Percentiles rank a stretch among this genome's conserved stretches.
phyloP scores from a whole-genome alignment of 192 early-diverging fungal genomes.

The Entrophospora sp. region DNA sequence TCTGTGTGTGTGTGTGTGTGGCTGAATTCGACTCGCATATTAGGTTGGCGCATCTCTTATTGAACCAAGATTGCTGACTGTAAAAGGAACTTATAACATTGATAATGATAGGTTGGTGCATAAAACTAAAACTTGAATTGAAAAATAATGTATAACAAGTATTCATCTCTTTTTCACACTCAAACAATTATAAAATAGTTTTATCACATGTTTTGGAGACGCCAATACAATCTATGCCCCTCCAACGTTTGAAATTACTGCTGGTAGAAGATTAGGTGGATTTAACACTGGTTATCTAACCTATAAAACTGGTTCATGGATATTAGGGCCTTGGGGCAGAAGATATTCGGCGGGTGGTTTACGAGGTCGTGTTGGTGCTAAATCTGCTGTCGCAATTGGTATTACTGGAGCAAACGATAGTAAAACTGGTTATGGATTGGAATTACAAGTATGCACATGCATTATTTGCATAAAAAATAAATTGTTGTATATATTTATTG shows the following conservation, averaged over 20 bases:
- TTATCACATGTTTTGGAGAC: slow-evolving; percentile 53
- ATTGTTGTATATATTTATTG: neutral
- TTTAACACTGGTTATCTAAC: slow-evolving; percentile 60
- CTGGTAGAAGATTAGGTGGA: slow-evolving; percentile 54
- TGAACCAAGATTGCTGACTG: slow-evolving; percentile 45
- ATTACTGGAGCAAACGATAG: slow-evolving; percentile 35
- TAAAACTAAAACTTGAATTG: too few species aligned
- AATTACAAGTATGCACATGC: slow-evolving; percentile 34
- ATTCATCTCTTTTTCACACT: neutral
- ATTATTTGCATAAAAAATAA: neutral
- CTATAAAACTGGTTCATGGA: slow-evolving; percentile 68
- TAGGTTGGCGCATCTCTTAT: slow-evolving; percentile 49
- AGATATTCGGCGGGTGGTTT: slow-evolving; percentile 22
- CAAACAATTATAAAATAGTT: slow-evolving; percentile 32
- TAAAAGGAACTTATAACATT: slow-evolving; percentile 48
- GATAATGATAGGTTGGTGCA: slow-evolving; percentile 43
- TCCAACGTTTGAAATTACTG: slow-evolving; percentile 53
- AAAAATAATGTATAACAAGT: neutral
- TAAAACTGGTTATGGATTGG: slow-evolving; percentile 35
- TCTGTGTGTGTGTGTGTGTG: neutral
- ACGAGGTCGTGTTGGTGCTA: slow-evolving; percentile 27
- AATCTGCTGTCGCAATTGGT: slow-evolving; percentile 45
- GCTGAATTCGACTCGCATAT: slow-evolving; percentile 29
- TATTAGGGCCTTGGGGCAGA: slow-evolving; percentile 63
- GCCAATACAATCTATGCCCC: slow-evolving; percentile 48